Evolutionary conservation across 1,284 basidiomycete genomes (phyloP).

Genomic region (Wallemia hederae): DNA sequence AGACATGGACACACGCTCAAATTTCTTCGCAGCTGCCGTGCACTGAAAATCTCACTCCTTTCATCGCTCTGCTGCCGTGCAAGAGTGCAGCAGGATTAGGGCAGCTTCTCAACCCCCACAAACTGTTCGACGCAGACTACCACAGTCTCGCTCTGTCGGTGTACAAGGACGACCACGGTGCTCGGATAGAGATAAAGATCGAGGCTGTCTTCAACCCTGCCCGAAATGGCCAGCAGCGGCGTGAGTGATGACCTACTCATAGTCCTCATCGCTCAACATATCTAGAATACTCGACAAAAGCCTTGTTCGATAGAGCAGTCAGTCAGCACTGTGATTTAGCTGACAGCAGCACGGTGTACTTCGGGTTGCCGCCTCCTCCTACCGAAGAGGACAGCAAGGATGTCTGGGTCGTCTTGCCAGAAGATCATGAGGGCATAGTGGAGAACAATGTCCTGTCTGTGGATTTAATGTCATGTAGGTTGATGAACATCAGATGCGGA

Average conservation of each 20-base stretch:
- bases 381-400: not conserved
- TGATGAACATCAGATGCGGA: not conserved
- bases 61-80: slow-evolving; percentile 79
- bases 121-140: slow-evolving; percentile 59
- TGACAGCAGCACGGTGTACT: slow-evolving; percentile 23
- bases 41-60: slow-evolving; percentile 88
- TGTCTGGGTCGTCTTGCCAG: slow-evolving; percentile 1
- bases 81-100: slow-evolving; percentile 73
- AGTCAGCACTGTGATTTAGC: slow-evolving; percentile 32
- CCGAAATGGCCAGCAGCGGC: slow-evolving; percentile 30
- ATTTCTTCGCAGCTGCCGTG: slow-evolving; percentile 62
- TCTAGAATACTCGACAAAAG: slow-evolving; percentile 47
- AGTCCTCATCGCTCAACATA: not conserved
- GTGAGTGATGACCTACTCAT: not conserved
- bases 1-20: slow-evolving; percentile 26
- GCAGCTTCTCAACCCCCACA: slow-evolving; percentile 51
- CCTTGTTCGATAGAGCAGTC: slow-evolving; percentile 38
- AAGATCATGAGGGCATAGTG: not conserved
- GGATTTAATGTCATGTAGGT: not conserved
- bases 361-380: slow-evolving; percentile 19
- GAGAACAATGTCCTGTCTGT: not conserved
- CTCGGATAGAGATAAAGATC: slow-evolving; percentile 42
- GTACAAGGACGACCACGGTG: slow-evolving; percentile 15
- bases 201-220: slow-evolving; percentile 58
- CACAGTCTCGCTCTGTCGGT: slow-evolving; percentile 48